These are phyloP conservation scores for Ustilago curta DNA, from an alignment of 1,284 basidiomycete species.

Conservation along the genomic window DNA sequence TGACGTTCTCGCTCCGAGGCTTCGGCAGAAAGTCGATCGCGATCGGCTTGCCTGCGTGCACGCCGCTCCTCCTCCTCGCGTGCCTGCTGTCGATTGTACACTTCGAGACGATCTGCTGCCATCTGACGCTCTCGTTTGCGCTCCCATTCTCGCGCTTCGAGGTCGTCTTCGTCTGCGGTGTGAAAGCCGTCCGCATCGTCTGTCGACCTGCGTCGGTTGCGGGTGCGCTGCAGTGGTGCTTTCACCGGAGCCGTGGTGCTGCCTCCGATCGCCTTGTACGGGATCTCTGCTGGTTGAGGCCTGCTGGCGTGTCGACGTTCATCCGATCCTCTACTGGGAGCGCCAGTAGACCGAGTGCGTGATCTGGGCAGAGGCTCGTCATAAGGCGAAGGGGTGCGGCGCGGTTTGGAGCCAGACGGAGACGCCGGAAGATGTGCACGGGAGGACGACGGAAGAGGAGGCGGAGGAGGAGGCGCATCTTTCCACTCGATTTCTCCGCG, in stretches of 20 bases:
- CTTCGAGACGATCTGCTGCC: conserved; percentile 39
- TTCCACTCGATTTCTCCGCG: conserved; percentile 56
- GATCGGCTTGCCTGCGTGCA: conserved; percentile 21
- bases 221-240: conserved; percentile 11
- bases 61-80: conserved; percentile 34
- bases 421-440: background rate
- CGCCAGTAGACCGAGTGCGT: conserved; percentile 19
- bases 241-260: background rate
- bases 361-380: conserved; percentile 11
- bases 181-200: conserved; percentile 43
- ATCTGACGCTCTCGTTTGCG: conserved; percentile 37
- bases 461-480: conserved; percentile 22
- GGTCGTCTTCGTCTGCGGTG: conserved; percentile 46
- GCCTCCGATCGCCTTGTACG: conserved; percentile 18
- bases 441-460: conserved; percentile 11
- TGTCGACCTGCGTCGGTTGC: conserved; percentile 26
- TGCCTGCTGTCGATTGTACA: conserved; percentile 28
- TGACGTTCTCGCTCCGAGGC: conserved; percentile 9
- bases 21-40: conserved; percentile 22
- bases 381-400: conserved; percentile 26
- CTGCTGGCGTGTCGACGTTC: conserved; percentile 11
- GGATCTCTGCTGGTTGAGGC: conserved; percentile 12
- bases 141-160: conserved; percentile 47
- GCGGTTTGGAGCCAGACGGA: conserved; percentile 1
- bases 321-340: conserved; percentile 12